Evolutionary conservation across 2,329 filamentous ascomycete genomes (phyloP), one percentile per base, ranked within the genome.

Genomic region (Colletotrichum somersetense): DNA sequence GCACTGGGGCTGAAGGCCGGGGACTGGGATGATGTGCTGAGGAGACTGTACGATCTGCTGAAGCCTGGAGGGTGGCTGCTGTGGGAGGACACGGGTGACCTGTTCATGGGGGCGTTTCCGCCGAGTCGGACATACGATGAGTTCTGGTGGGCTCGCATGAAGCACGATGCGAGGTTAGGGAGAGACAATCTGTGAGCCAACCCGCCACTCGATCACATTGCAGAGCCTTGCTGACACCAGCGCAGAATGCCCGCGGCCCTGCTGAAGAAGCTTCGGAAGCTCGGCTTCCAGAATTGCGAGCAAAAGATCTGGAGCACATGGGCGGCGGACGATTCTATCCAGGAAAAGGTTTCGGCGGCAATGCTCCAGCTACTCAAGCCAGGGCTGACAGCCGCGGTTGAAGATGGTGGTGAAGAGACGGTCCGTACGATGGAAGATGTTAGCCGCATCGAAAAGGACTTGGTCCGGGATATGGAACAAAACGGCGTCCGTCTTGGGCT

Each of bases 11-110:
- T 75, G 30, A 75, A 72, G 65, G 59, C 57, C 1, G 73, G 64
- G 10, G 65, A 77, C 30, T 77, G 75, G 75, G 55, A 73, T 42
- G 26, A 30, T 4, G 62, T 55, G 18, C 67, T 70, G 8, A 23
- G 16, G 18, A 75, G 75, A n/a, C 38, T 75, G 42, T 50, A n/a
- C 3, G 72, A 59, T 16, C 62, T 77, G 40, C 30, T 75, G 3
- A 65, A 46, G 52, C 75, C 74, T 0, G 75, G 74, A 4, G 75
- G 74, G 0, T 76, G 72, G 62, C 44, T 76, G 30, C n/a, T 75
- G 14, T 77, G 75, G 74, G 70, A 75, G 42, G 75, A 77, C 18
- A 59, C 65, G 26, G 52, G 66, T 20, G 42, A 50, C 16, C 30
- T 73, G 35, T 55, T 53, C 44, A 62, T 59, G 16, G 42, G 42